These are phyloP conservation scores for Knoxia roxburghii DNA, from an alignment of 257 asterid genomes.

Conservation along the genomic window DNA sequence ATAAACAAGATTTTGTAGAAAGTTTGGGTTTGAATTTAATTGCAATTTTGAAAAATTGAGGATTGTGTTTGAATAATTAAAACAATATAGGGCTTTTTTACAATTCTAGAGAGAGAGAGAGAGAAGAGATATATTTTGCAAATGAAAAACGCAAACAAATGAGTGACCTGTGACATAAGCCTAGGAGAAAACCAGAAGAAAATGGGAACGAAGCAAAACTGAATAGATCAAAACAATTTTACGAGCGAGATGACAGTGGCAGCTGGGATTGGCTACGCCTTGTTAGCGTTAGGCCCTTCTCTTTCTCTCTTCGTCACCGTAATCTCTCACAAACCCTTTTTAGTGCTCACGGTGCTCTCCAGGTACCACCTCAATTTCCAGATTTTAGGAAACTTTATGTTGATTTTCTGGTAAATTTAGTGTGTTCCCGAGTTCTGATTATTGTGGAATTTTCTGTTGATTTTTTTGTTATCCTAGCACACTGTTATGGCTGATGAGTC, in stretches of 20 bases:
- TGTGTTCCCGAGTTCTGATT: not conserved
- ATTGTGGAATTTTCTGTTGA: conserved; percentile 15
- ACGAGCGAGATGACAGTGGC: conserved; percentile 61
- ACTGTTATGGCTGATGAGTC: conserved; percentile 81
- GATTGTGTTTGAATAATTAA: no score
- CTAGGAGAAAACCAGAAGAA: no score
- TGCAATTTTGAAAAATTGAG: no score
- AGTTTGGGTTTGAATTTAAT: no score
- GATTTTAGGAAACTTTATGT: not conserved
- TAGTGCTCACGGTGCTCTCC: conserved; percentile 75
- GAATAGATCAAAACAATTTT: not conserved
- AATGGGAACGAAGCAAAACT: no score
- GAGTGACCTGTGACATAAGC: no score
- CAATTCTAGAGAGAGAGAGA: no score
- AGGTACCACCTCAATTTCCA: conserved; percentile 33
- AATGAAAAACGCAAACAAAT: no score
- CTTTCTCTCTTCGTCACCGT: conserved; percentile 72
- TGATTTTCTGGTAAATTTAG: not conserved
- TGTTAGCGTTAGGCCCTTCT: conserved; percentile 78
- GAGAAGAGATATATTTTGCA: no score
- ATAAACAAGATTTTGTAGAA: no score
- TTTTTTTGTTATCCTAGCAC: conserved; percentile 42
- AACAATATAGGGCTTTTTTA: no score
- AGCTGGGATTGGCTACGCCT: conserved; percentile 78
- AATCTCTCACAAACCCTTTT: conserved; percentile 80